These are phyloP conservation scores for Sarcodon sp. DNA, from an alignment of 768 basidiomycete species.

Conservation along the genomic window DNA sequence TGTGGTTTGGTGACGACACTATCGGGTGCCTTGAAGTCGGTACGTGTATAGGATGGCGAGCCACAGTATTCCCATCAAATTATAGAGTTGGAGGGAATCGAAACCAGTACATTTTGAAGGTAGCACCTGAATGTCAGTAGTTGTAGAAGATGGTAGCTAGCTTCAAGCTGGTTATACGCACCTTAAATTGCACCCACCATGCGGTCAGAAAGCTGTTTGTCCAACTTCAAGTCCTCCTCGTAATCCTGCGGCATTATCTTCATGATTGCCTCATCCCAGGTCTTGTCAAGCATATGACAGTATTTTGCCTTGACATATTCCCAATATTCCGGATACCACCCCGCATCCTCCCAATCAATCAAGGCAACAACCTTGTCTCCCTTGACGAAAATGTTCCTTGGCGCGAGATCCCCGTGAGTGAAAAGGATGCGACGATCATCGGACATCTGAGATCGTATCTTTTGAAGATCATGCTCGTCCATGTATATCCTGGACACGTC, in stretches of 20 bases:
- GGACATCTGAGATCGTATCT: background rate
- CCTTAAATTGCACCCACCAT: conserved; percentile 1
- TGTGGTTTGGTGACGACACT: no score
- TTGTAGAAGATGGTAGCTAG: background rate
- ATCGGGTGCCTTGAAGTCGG: no score
- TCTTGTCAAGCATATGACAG: no score
- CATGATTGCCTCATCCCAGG: background rate
- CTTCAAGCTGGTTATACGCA: background rate
- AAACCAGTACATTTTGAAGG: background rate
- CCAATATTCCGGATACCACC: conserved; percentile 16
- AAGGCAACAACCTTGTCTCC: conserved; percentile 8
- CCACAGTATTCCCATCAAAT: no score
- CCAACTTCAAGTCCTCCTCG: background rate
- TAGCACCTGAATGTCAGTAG: background rate
- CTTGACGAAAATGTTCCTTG: conserved; percentile 11
- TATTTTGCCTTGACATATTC: conserved; percentile 4
- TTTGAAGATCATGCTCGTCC: background rate
- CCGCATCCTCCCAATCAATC: conserved; percentile 15
- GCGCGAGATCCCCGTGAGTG: conserved; percentile 13
- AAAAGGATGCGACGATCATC: conserved; percentile 6
- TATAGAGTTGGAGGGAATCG: background rate
- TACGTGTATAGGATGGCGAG: no score
- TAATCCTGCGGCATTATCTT: background rate
- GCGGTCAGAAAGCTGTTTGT: conserved; percentile 1
- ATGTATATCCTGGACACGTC: background rate